These are phyloP conservation scores for Teunomyces cretensis DNA, from an alignment of 805 yeast genomes.

Conservation along the genomic window DNA sequence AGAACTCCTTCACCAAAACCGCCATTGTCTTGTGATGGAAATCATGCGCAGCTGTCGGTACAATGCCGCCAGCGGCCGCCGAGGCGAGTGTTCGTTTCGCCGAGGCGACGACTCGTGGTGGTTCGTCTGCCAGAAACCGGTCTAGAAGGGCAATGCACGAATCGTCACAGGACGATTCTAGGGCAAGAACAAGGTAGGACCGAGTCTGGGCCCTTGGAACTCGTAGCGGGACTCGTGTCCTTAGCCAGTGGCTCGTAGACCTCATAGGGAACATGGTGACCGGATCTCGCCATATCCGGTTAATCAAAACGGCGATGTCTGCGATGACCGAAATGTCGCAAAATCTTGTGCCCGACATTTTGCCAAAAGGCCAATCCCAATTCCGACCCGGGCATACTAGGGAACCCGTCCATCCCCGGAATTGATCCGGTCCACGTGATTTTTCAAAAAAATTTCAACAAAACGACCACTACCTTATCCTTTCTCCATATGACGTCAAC, in stretches of 20 bases:
- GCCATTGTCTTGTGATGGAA: slow-evolving; percentile 72
- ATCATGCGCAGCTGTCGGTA: slow-evolving; percentile 79
- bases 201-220: slow-evolving; percentile 14
- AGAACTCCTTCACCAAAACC: slow-evolving; percentile 44
- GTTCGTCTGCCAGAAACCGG: slow-evolving; percentile 32
- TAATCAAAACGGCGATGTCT: too few relatives aligned
- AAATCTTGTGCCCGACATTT: too few relatives aligned
- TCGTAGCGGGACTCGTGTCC: too few relatives aligned
- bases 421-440: not conserved
- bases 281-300: too few relatives aligned
- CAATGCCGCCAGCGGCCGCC: slow-evolving; percentile 70
- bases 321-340: too few relatives aligned
- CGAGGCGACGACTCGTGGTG: slow-evolving; percentile 58
- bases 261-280: too few relatives aligned
- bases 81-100: slow-evolving; percentile 68
- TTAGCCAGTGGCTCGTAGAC: too few relatives aligned
- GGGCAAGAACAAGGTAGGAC: slow-evolving; percentile 68
- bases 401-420: too few relatives aligned
- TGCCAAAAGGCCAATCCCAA: too few relatives aligned
- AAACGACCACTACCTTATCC: slow-evolving; percentile 1
- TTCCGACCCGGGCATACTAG: too few relatives aligned
- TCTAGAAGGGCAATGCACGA: slow-evolving; percentile 82
- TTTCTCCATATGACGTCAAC: slow-evolving; percentile 21
- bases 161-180: slow-evolving; percentile 95
- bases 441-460: not conserved